Evolutionary conservation across 2,329 filamentous ascomycete species (phyloP).

Genomic region (Bertia moriformis): DNA sequence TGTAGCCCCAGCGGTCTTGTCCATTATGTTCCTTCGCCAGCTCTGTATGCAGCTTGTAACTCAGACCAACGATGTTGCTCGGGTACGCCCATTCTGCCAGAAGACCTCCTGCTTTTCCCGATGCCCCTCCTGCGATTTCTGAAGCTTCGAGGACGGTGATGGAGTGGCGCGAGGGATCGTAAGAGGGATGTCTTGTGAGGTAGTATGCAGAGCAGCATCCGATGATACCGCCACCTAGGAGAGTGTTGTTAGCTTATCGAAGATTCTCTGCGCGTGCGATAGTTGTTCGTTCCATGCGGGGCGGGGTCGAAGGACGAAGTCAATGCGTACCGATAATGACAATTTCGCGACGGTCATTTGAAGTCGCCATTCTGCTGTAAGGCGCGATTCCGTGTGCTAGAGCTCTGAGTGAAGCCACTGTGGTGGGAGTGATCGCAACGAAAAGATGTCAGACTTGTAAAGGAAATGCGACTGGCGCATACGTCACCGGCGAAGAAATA

Average conservation of each 20-base stretch:
- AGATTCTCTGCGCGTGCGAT: background rate
- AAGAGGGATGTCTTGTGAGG: constrained; percentile 71
- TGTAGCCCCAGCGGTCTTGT: constrained; percentile 70
- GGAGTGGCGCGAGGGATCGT: constrained; percentile 57
- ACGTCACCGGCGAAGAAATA: background rate
- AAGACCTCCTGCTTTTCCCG: constrained; percentile 84
- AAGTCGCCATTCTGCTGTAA: background rate
- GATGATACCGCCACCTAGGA: constrained; percentile 74
- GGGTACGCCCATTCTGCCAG: constrained; percentile 89
- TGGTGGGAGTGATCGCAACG: background rate
- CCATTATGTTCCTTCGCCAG: constrained; percentile 75
- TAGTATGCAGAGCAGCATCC: constrained; percentile 86
- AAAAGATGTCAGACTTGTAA: too few species aligned
- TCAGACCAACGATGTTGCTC: constrained; percentile 66
- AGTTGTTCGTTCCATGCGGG: background rate
- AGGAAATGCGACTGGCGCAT: too few species aligned
- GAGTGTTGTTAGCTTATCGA: background rate
- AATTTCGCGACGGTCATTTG: background rate
- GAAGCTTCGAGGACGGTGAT: constrained; percentile 81
- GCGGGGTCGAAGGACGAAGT: background rate
- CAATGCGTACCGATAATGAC: background rate
- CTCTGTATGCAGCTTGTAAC: constrained; percentile 69
- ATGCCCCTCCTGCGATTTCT: constrained; percentile 76
- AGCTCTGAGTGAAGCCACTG: background rate
- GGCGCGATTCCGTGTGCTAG: background rate